Evolutionary conservation across 352 stramenopile species (phyloP), one percentile per base, ranked within the genome.

Genomic region (Phytophthora agathidicida): DNA sequence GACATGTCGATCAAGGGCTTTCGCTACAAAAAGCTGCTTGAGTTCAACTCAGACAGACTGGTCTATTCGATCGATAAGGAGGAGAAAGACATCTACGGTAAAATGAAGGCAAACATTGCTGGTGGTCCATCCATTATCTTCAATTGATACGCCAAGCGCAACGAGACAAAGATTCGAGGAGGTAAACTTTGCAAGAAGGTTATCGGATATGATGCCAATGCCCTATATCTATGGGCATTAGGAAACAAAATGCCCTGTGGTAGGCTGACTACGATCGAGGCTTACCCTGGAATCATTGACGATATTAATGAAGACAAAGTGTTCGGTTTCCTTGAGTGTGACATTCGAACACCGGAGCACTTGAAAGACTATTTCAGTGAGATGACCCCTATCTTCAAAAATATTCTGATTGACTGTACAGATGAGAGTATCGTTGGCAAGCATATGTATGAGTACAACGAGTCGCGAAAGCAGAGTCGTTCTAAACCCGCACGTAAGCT

Each of bases 381-480:
- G 30, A 76, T 76, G 61, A 65, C 48, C 4, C 58, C 65, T 6
- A 74, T 76, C 6, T 80, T 76, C 24, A 80, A 80, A n/a, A 76
- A 76, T 11, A 49, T 33, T 1, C 17, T 53, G 13, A 71, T 76
- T n/a, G n/a, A n/a, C n/a, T n/a, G n/a, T n/a, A n/a, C n/a, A n/a
- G n/a, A n/a, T n/a, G n/a, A n/a, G n/a, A 48, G 10, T 36, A 23
- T 74, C 3, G 61, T 80, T 42, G 66, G 65, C n/a, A 16, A 66
- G 1, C 55, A 69, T 44, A 80, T 80, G 66, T 66, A 36, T 45
- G 51, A 69, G 0, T 53, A 67, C 38, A 72, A 71, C 17, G 8
- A 50, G 27, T 10, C 39, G 19, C 22, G 35, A 13, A 20, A 30
- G 5, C 14, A 50, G 13, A 50, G 17, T 6, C 14, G 19, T 24